Base-by-base conservation (phyloP, 2,329 filamentous ascomycete genomes). In the Phaeosphaeria sp. region DNA sequence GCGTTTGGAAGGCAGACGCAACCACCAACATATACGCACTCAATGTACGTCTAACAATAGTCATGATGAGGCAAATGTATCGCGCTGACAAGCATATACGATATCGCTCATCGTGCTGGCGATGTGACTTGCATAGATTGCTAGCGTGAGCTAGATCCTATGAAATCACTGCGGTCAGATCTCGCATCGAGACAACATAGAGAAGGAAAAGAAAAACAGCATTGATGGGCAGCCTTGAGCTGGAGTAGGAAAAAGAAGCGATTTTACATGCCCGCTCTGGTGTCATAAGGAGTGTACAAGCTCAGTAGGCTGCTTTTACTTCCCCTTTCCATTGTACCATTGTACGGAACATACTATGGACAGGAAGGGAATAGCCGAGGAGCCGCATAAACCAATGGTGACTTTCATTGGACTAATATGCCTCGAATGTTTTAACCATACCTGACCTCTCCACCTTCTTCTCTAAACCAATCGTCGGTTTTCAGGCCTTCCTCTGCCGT, bases 391-490 rank as follows among this genome's bases (percentile, higher is more conserved):
- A 13, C 11, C 15, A 13, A 36, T 13, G 11, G 6, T 13, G 30
- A 36, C 15, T 13, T 36, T 36, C 11, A 13, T 36, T 36, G 5
- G 15, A 13, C 30, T 36, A 36, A 13, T 13, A 36, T 36, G 30
- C 30, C 15, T 13, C 30, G 15, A 6, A 3, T 13, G 15, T 3
- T 3, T 61, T 22, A 67, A 24, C 87, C 87, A 73, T 90, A 90
- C 62, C 87, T 77, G 2, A 90, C 89, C 46, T 83, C 74, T 0
- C 78, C 82, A 1, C 77, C 69, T 1, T 81, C 84, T 53, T 89
- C 87, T 49, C 82, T 80, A 71, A 92, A 92, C 89, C 89, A 92
- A 59, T 89, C 88, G 39, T 90, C 88, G 2, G 77, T 77, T 13
- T 77, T 79, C 20, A 85, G 64, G 1, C 71, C 70, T 64, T 88